Evolutionary conservation across 1,284 basidiomycete species (phyloP).

Genomic region (Sanghuangporus sanghuang): DNA sequence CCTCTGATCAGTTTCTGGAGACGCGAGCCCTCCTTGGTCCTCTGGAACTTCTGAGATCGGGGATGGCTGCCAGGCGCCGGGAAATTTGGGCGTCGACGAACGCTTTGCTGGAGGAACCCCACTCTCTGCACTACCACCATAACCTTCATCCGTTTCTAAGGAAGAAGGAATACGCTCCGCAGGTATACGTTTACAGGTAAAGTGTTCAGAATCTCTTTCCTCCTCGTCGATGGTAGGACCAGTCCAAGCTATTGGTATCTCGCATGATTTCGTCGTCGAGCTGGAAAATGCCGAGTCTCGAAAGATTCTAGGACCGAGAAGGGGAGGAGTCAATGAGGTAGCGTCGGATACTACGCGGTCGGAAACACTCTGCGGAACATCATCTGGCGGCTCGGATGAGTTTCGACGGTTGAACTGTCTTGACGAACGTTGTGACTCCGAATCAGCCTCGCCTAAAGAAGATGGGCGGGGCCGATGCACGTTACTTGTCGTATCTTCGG

Average conservation of each 20-base stretch:
- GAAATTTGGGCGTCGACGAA: constrained; percentile 30
- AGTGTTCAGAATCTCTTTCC: background rate
- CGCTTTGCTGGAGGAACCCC: constrained; percentile 24
- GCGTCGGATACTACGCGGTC: constrained; percentile 18
- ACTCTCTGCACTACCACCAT: constrained; percentile 25
- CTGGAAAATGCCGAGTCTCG: constrained; percentile 52
- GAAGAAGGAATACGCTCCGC: background rate
- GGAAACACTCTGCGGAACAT: constrained; percentile 11
- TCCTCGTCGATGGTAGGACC: constrained; percentile 30
- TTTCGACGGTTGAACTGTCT: constrained; percentile 7
- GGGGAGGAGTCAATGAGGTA: constrained; percentile 31
- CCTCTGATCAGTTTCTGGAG: background rate
- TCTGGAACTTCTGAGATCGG: constrained; percentile 37
- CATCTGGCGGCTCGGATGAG: constrained; percentile 1
- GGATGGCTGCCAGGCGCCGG: constrained; percentile 41
- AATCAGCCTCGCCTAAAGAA: background rate
- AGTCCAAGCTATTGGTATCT: constrained; percentile 50
- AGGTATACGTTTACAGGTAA: background rate
- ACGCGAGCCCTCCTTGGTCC: constrained; percentile 20
- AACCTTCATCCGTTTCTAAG: constrained; percentile 24
- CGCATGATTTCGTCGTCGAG: constrained; percentile 36
- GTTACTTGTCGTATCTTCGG: background rate
- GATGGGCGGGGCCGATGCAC: background rate
- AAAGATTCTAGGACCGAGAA: constrained; percentile 31
- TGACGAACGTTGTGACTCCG: constrained; percentile 9